Evolutionary conservation across 1,284 basidiomycete species (phyloP), one percentile per base, ranked within the genome.

Genomic region (Ceratobasidium sp.): DNA sequence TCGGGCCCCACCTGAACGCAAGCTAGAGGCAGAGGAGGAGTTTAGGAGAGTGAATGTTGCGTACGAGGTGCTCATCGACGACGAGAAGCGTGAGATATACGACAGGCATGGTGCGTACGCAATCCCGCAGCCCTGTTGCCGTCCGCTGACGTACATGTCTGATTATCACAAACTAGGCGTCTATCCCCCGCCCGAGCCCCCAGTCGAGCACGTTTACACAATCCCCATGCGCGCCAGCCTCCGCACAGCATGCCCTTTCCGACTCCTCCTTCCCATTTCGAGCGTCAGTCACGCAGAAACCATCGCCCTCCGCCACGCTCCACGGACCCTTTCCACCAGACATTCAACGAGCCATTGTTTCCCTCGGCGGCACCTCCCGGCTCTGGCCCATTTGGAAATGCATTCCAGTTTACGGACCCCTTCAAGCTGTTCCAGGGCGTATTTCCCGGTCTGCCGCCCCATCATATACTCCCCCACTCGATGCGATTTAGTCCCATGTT

Each of bases 1-100:
- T 73, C 87, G 87, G 73, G 81, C 87, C 43, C 82, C 83, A 15
- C 84, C 82, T 34, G 77, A 79, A 58, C 82, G 83, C 64, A 86
- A 82, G 74, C 79, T 81, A 64, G 77, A 74, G 40, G 82, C 86
- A 20, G 83, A 85, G 74, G 80, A 81, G 69, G 80, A 81, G 70
- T 89, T 89, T 73, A 78, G 82, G 68, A 75, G 77, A 75, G 82
- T 82, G 62, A 85, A 82, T 57, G 83, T 84, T 35, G 84, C 84
- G 15, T 85, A 85, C 68, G 83, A 85, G 72, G 79, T 85, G 13
- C 74, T 85, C 52, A 79, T 72, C 42, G 79, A 85, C 71, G 71
- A 78, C 0, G 74, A 79, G 47, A 84, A 78, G 47, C 80, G 84
- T 27, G 75, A 75, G 73, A 71, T 82, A n/a, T 92, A 92, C 76